phyloP scores from a whole-genome alignment of 2,329 filamentous ascomycete genomes.

The Talaromyces pinophilus region DNA sequence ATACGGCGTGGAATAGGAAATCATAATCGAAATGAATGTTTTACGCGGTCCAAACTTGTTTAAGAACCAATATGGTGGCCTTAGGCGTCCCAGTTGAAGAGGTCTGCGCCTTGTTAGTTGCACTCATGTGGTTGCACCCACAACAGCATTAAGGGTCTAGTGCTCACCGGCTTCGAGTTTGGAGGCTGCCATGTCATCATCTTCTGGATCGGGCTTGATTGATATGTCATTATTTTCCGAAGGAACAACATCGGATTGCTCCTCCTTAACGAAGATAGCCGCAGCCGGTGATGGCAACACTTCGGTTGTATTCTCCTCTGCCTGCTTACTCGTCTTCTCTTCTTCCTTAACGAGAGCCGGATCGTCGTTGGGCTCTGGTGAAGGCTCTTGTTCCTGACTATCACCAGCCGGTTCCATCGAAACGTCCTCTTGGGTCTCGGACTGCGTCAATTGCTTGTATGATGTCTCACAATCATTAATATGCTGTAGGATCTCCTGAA shows the following conservation, averaged over 20 bases:
- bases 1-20: not conserved
- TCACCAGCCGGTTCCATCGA: not conserved
- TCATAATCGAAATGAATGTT: not conserved
- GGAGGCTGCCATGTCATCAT: not conserved
- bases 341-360: not conserved
- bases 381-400: not conserved
- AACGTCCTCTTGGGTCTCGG: not conserved
- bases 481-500: constrained; percentile 4
- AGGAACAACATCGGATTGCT: not conserved
- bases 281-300: not conserved
- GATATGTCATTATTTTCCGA: not conserved
- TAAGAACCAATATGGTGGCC: not conserved
- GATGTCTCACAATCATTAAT: constrained; percentile 12
- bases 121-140: not conserved
- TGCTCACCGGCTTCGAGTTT: not conserved
- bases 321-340: not conserved
- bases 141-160: not conserved
- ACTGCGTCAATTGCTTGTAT: constrained; percentile 1
- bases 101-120: constrained; percentile 1
- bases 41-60: not conserved
- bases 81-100: constrained; percentile 6
- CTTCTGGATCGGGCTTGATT: not conserved
- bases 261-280: not conserved
- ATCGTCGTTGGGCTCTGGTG: not conserved
- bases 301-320: not conserved